A percentile compares a stretch with the other conserved stretches of the same genome.
Conservation (phyloP, 1,284 basidiomycete genomes). For the Leccinum variabile region DNA sequence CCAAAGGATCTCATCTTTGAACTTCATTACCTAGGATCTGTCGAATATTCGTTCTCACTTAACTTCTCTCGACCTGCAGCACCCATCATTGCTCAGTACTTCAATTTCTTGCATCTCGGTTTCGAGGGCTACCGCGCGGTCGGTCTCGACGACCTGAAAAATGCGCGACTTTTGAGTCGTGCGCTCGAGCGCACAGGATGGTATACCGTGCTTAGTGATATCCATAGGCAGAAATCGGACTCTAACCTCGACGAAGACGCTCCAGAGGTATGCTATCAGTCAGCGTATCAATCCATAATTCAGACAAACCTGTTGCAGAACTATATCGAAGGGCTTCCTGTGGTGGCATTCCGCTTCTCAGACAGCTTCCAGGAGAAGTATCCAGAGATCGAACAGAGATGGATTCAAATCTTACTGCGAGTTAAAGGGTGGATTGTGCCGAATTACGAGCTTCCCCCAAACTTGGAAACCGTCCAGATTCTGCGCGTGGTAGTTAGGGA, state of each 20-base stretch:
- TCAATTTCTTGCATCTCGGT: conserved; percentile 86
- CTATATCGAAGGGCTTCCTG: conserved; percentile 82
- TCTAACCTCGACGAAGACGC: conserved; percentile 46
- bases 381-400: conserved; percentile 81
- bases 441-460: conserved; percentile 81
- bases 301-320: conserved; percentile 38
- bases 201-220: conserved; percentile 74
- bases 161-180: conserved; percentile 82
- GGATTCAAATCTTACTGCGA: conserved; percentile 83
- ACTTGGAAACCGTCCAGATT: conserved; percentile 70
- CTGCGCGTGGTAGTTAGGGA: conserved; percentile 87
- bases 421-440: conserved; percentile 87
- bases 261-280: conserved; percentile 48
- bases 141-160: conserved; percentile 77
- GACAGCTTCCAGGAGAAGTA: conserved; percentile 70
- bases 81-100: conserved; percentile 91
- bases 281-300: conserved; percentile 6
- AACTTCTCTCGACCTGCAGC: conserved; percentile 93
- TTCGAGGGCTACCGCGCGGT: conserved; percentile 79
- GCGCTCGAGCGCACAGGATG: conserved; percentile 82
- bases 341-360: conserved; percentile 90
- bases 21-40: conserved; percentile 75
- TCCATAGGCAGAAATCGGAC: conserved; percentile 48
- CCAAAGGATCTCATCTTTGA: conserved; percentile 94
- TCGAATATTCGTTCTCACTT: conserved; percentile 80